Evolutionary conservation across 176 grass and related monocot genomes (phyloP).

Genomic region (Olyra latifolia): DNA sequence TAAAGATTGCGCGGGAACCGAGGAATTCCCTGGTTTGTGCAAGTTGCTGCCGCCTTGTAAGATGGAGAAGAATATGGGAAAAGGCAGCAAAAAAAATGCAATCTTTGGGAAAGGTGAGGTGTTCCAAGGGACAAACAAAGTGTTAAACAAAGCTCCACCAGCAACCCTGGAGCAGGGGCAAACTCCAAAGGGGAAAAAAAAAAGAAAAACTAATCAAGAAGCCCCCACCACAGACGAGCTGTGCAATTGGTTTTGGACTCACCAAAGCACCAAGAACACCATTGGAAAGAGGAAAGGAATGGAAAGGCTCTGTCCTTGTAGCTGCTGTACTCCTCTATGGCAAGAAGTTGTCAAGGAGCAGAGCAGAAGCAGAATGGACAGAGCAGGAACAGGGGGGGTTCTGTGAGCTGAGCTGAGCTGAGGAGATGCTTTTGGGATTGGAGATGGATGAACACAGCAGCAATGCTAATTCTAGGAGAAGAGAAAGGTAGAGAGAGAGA

Average conservation of each 20-base stretch:
- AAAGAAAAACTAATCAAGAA: background rate
- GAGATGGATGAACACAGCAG: slow-evolving; percentile 10
- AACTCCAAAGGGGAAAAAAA: background rate
- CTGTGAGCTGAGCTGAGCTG: background rate
- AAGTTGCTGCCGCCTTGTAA: background rate
- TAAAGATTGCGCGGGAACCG: background rate
- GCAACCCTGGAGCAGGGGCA: slow-evolving; percentile 17
- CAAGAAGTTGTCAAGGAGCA: slow-evolving; percentile 39
- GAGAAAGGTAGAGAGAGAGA: background rate
- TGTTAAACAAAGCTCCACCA: slow-evolving; percentile 22
- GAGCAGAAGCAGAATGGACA: slow-evolving; percentile 24
- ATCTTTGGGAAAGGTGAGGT: background rate
- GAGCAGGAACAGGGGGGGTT: slow-evolving; percentile 27
- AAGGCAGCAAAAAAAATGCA: slow-evolving; percentile 2
- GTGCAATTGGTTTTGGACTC: background rate
- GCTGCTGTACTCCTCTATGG: slow-evolving; percentile 26
- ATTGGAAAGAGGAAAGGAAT: slow-evolving; percentile 6
- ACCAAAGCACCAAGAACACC: slow-evolving; percentile 25
- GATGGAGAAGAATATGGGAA: slow-evolving; percentile 3
- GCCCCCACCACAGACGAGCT: slow-evolving; percentile 20
- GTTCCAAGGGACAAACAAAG: background rate
- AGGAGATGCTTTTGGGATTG: slow-evolving; percentile 25
- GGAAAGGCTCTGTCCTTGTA: slow-evolving; percentile 3
- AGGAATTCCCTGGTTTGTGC: background rate
- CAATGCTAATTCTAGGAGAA: slow-evolving; percentile 20